These are phyloP conservation scores for Heterobasidion annosum DNA, from an alignment of 1,284 basidiomycete species.

Conservation along the genomic window DNA sequence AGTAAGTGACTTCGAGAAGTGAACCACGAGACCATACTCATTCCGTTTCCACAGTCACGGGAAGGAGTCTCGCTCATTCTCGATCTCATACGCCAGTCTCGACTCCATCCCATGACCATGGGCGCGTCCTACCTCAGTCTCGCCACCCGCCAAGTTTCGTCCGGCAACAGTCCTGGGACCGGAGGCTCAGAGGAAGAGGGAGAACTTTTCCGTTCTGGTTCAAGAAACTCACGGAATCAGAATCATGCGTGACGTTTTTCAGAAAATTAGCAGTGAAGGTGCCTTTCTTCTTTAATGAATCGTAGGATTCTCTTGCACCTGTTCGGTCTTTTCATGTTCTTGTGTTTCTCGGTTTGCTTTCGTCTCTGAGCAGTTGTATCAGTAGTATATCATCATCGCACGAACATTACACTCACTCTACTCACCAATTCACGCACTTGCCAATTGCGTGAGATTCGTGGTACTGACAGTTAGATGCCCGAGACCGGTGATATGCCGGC, in stretches of 20 bases:
- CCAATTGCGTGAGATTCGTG: not conserved
- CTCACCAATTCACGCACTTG: not conserved
- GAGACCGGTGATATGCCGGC: not conserved
- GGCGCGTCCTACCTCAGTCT: slow-evolving; percentile 25
- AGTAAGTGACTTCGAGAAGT: slow-evolving; percentile 28
- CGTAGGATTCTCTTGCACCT: not conserved
- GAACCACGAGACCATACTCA: not conserved
- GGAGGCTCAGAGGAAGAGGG: slow-evolving; percentile 2
- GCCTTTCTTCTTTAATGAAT: not conserved
- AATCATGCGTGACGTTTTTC: not conserved
- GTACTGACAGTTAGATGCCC: not conserved
- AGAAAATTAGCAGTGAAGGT: not conserved
- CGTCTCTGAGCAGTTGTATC: slow-evolving; percentile 1
- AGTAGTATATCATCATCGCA: slow-evolving; percentile 1
- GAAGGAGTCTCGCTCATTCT: slow-evolving; percentile 73
- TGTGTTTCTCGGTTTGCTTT: not conserved
- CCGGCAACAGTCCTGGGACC: slow-evolving; percentile 1
- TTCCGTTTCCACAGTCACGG: slow-evolving; percentile 50
- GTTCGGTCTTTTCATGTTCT: not conserved
- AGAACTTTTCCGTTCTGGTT: not conserved
- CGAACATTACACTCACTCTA: not conserved
- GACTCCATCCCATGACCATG: slow-evolving; percentile 60
- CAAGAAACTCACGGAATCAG: not conserved
- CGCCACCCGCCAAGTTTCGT: slow-evolving; percentile 3
- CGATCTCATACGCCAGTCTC: slow-evolving; percentile 64